Base-by-base conservation (phyloP, 1,284 basidiomycete genomes). In the Microbotryum silenes-acaulis region DNA sequence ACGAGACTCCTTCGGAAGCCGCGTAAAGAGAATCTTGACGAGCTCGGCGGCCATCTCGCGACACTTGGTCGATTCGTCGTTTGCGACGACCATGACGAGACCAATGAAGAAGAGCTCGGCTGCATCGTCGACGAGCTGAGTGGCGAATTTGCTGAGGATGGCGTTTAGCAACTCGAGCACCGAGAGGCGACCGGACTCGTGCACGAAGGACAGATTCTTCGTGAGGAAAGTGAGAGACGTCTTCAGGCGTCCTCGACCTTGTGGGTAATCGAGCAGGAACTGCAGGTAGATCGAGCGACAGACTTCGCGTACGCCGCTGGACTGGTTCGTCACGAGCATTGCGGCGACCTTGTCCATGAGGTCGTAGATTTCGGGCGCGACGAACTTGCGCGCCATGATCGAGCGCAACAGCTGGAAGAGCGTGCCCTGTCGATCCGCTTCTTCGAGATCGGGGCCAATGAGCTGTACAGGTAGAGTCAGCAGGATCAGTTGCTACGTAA, bases 231-330 rank as follows among this genome's bases (percentile, higher is more conserved):
- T 83, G 82, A 99, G 88, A 70, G 91, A 89, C 56, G 85, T 87
- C 64, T 85, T 85, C 14, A 98, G 80, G 3, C 94, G 84, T 2
- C 88, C 89, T 70, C 91, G 89, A 45, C 96, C 96, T 75, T 98
- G 96, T 2, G 96, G 96, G 72, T 98, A 99, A 72, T 99, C 94
- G 47, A 98, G 83, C 61, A 98, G 79, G 81, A 99, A 99, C 72
- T 96, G 91, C 50, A 98, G 82, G 47, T 94, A 82, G 37, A 92
- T 84, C 47, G 87, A 84, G 25, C 96, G 86, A 71, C 90, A 94
- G 1, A 89, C 83, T 72, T 96, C 93, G 72, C 93, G 91, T 9
- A 96, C 91, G 68, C 90, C 87, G 0, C 85, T 76, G 14, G 90
- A 90, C 75, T 98, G 94, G 70, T 84, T 92, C 10, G 91, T 96